Evolutionary conservation across 352 stramenopile genomes (phyloP).

Genomic region (Globisporangium radiosum): DNA sequence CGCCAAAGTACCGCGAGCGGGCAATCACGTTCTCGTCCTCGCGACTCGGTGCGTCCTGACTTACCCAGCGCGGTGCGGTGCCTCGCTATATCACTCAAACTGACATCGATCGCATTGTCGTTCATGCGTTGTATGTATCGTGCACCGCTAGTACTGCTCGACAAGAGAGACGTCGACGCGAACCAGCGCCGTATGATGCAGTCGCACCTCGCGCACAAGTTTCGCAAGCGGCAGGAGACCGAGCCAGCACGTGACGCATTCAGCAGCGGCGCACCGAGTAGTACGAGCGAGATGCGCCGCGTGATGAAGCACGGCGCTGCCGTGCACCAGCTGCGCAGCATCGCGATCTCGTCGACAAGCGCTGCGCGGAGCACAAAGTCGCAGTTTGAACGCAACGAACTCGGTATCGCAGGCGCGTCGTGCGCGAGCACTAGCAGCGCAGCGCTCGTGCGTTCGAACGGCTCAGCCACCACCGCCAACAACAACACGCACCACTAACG

Average conservation of each 20-base stretch:
- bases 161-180: constrained; percentile 66
- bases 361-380: constrained; percentile 7
- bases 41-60: constrained; percentile 28
- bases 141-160: constrained; percentile 32
- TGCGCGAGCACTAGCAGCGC: constrained; percentile 24
- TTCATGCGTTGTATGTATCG: too few species aligned
- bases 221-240: constrained; percentile 30
- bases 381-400: constrained; percentile 18
- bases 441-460: constrained; percentile 20
- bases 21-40: constrained; percentile 65
- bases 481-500: neutral
- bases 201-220: constrained; percentile 70
- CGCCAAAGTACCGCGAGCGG: constrained; percentile 63
- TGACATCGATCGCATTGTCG: neutral
- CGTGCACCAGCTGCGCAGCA: constrained; percentile 40
- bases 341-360: constrained; percentile 19
- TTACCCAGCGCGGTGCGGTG: neutral
- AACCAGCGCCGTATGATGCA: constrained; percentile 80
- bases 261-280: constrained; percentile 5
- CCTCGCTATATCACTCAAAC: neutral
- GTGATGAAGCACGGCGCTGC: constrained; percentile 36
- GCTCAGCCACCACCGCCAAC: constrained; percentile 6
- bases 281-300: constrained; percentile 25
- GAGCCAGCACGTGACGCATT: neutral
- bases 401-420: constrained; percentile 33